Base-by-base conservation (phyloP, 2,329 filamentous ascomycete genomes). In the Cucurbitaria berberidis region DNA sequence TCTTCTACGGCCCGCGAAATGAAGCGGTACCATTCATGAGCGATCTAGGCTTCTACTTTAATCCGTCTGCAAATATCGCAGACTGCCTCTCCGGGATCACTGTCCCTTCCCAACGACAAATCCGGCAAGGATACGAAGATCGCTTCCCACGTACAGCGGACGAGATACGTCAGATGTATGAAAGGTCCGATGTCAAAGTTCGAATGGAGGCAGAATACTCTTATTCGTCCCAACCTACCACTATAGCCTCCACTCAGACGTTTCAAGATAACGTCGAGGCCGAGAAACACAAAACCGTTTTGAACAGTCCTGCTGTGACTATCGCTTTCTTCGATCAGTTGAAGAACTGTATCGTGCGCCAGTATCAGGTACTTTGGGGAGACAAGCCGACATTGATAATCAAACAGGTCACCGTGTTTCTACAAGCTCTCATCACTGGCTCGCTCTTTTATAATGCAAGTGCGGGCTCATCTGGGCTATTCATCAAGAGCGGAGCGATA, bases 81-180 rank as follows among this genome's bases (percentile, higher is more conserved):
- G 90, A 93, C 63, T 93, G 91, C 69, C 74, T 93, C 18, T 92
- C 88, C 0, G 88, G 86, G 1, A 84, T 92, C 51, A 89, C 85
- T 1, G 74, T 72, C 9, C 55, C 76, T 4, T 63, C 67, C 22
- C 76, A 79, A 49, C 73, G 77, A 39, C 45, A 70, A n/a, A 73
- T 79, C 8, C 63, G 61, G 13, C 45, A 60, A 19, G 78, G 77
- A 4, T 78, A 57, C 45, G 76, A 79, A 51, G 54, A 68, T 43
- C 62, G 59, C 11, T 75, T 78, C 4, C 78, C 78, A 5, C 70
- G 76, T 10, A 78, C n/a, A n/a, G n/a, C n/a, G n/a, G n/a, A 70
- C 3, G 69, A 74, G 0, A 69, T 74, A n/a, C n/a, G n/a, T 29
- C 77, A 79, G 21, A 86, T 87, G 81, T 73, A 76, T 2, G 60